Base-by-base conservation (phyloP, 192 early-diverging fungal genomes). In the Coemansia sp. region DNA sequence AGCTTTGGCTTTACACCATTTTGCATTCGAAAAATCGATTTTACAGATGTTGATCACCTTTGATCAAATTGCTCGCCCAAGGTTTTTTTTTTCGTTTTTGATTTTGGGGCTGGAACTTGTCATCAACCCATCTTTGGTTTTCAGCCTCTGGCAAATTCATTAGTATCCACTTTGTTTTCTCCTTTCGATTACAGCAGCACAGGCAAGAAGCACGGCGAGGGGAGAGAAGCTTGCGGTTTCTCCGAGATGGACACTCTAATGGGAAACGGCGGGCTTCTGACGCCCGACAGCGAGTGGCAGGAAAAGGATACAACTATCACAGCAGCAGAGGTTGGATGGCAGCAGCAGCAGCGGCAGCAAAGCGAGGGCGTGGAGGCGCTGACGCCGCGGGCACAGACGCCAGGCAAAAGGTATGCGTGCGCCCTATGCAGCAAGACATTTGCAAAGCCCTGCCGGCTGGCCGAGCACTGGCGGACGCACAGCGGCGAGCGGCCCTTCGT, bases 401-500 rank as follows among this genome's bases (percentile, higher is more conserved):
- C 64, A 38, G 45, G 72, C 30, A 71, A 67, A 26, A 58, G 46
- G 62, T 75, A 76, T 45, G 46, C 53, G 2, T 77, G 74, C 62
- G 4, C 30, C 0, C 63, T 66, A 10, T 85, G 83, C 41, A 51
- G 59, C 63, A 69, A 72, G 26, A 35, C 66, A 7, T 85, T 74
- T 26, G 63, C 55, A 14, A 57, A 67, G 38, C 71, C 69, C 0
- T 73, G 74, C 44, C 66, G 68, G 12, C 83, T 84, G 46, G 77
- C 64, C 30, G 81, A 84, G 58, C 92, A 94, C 76, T 67, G 85
- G 30, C 81, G 88, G 36, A 89, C 88, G 0, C 92, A 94, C 63
- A 92, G 90, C 34, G 91, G 91, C 18, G 88, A 86, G 60, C 82
- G 91, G 21, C 92, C 91, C 8, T 94, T 88, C 77, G 84, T 78